phyloP scores from a whole-genome alignment of 2,329 filamentous ascomycete species.

The Cadophora sp. region DNA sequence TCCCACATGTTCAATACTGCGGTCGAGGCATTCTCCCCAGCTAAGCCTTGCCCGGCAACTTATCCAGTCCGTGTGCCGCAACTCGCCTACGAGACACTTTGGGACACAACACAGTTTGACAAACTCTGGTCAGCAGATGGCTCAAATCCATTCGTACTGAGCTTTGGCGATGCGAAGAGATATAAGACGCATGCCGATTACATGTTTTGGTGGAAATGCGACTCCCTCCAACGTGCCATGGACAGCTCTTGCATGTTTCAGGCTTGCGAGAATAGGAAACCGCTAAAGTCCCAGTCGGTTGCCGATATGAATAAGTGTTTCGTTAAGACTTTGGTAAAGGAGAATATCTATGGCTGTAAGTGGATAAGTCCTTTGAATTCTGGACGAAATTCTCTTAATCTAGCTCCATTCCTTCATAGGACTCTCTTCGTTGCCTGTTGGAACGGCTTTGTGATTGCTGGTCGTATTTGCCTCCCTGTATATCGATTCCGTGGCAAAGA shows the following conservation, averaged over 20 bases:
- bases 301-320: background rate
- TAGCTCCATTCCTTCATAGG: background rate
- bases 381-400: background rate
- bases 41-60: conserved; percentile 54
- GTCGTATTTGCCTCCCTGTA: background rate
- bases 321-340: background rate
- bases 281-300: background rate
- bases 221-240: background rate
- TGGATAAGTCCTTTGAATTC: background rate
- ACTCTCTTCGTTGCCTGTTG: background rate
- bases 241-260: background rate
- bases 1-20: conserved; percentile 61
- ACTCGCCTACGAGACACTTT: conserved; percentile 66
- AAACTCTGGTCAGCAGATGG: conserved; percentile 7
- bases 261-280: background rate
- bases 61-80: conserved; percentile 62
- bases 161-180: background rate
- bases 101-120: conserved; percentile 50
- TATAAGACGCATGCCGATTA: background rate
- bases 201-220: background rate
- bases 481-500: no score
- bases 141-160: background rate
- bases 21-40: conserved; percentile 47
- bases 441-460: background rate
- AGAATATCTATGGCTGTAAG: background rate